Evolutionary conservation across 116 monocot species (phyloP), one percentile per base, ranked within the genome.

Genomic region (Thalassia testudinum): DNA sequence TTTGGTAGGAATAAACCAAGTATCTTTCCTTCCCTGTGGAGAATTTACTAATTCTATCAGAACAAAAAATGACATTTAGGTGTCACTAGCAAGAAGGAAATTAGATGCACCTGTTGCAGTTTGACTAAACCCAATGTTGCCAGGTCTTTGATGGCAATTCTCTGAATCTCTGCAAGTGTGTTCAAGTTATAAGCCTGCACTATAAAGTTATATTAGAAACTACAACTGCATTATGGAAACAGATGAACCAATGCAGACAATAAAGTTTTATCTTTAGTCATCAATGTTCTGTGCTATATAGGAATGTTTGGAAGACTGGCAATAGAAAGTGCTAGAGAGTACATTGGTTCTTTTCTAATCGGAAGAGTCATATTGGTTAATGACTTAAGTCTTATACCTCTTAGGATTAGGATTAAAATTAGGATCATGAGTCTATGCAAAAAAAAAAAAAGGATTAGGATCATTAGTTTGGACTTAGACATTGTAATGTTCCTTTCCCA

Each of bases 1-100:
- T 62, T 76, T 88, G 50, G 95, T 97, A 22, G 95, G 95, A 40
- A 97, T 79, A 53, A 97, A 97, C 89, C 88, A 97, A 59, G 71
- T 75, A 28, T 88, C 95, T 62, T 97, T 97, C 62, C 89, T 78
- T 42, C 88, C 95, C 95, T 97, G 68, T 28, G 29, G 18, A 58
- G 34, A 27, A 16, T 11, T 34, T 16, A n/a, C 4, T 5, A 45
- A 7, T n/a, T 45, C 19, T 6, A 16, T 15, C 15, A 13, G 45
- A 6, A 45, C 15, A 7, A 48, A 37, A 64, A 30, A 58, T 24
- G 21, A 17, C 40, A 37, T 50, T 38, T 55, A 27, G 44, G 14
- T 34, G 12, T 42, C 21, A 20, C 21, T 6, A 29, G 29, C 13
- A 52, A 62, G 26, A 27, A 0, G 37, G 42, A 21, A 24, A 22